These are phyloP conservation scores for Ophiostoma novo-ulmi DNA, from an alignment of 2,329 filamentous ascomycete genomes.

Conservation along the genomic window DNA sequence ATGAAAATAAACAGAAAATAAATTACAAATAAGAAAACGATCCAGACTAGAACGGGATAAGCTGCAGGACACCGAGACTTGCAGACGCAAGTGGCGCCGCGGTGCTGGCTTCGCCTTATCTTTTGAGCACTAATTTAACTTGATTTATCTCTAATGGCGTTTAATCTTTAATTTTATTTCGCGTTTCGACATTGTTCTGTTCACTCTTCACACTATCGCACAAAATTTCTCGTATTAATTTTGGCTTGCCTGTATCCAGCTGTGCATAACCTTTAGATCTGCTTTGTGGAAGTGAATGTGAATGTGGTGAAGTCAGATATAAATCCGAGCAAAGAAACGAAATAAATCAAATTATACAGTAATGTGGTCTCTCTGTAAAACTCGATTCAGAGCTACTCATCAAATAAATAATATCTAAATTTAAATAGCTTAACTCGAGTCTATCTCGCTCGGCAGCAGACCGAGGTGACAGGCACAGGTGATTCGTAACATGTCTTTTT, in stretches of 20 bases:
- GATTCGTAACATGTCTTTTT: background rate
- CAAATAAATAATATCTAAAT: background rate
- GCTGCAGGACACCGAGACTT: constrained; percentile 23
- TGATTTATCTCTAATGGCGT: background rate
- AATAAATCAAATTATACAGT: background rate
- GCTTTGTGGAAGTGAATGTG: background rate
- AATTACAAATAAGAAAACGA: background rate
- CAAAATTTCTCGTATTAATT: background rate
- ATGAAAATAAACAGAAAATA: background rate
- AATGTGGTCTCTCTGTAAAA: background rate
- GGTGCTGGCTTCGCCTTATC: background rate
- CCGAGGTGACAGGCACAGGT: background rate
- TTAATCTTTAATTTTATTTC: background rate
- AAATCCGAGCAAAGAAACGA: background rate
- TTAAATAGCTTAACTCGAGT: background rate
- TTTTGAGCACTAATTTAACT: background rate
- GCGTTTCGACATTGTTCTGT: background rate
- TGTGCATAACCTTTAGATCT: background rate
- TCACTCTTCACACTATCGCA: background rate
- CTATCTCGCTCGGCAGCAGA: background rate
- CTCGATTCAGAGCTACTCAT: background rate
- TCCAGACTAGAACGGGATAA: constrained; percentile 1
- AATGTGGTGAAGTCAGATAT: background rate
- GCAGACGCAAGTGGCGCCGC: constrained; percentile 20
- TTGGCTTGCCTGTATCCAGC: background rate